phyloP scores from a whole-genome alignment of 164 flowering plant genomes.

The Macadamia integrifolia region DNA sequence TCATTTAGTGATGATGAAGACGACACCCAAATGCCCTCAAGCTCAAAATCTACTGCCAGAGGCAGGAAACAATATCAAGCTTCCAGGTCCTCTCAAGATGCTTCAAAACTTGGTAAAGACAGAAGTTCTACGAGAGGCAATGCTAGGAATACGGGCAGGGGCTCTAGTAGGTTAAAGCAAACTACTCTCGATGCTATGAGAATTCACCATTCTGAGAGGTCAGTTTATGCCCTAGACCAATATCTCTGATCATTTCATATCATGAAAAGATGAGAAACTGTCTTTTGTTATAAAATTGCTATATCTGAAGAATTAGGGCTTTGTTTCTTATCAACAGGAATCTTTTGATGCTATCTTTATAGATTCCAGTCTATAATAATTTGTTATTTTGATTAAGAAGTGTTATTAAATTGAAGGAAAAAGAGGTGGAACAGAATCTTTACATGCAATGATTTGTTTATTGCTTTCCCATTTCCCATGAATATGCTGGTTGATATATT shows the following conservation, averaged over 20 bases:
- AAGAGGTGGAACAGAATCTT: no score
- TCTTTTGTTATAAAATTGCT: no score
- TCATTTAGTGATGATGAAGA: slow-evolving; percentile 96
- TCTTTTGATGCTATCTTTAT: no score
- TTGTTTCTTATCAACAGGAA: no score
- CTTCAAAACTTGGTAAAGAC: slow-evolving; percentile 34
- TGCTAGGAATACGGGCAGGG: slow-evolving; percentile 46
- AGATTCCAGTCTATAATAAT: no score
- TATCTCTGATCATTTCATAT: background rate
- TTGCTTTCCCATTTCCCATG: no score
- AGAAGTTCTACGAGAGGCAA: slow-evolving; percentile 53
- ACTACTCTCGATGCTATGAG: slow-evolving; percentile 73
- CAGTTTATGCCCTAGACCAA: background rate
- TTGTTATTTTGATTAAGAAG: no score
- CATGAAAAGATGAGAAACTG: no score
- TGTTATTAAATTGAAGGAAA: no score
- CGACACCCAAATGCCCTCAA: slow-evolving; percentile 31
- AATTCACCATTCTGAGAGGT: slow-evolving; percentile 75
- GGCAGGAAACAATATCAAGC: slow-evolving; percentile 48
- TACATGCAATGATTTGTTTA: no score
- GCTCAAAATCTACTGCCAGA: slow-evolving; percentile 41
- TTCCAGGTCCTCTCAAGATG: slow-evolving; percentile 44
- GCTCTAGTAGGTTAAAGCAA: slow-evolving; percentile 66
- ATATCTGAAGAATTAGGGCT: no score
- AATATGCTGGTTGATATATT: no score